Evolutionary conservation across 495 filamentous ascomycete species (phyloP), one percentile per base, ranked within the genome.

Genomic region (Penicillium chermesinum): DNA sequence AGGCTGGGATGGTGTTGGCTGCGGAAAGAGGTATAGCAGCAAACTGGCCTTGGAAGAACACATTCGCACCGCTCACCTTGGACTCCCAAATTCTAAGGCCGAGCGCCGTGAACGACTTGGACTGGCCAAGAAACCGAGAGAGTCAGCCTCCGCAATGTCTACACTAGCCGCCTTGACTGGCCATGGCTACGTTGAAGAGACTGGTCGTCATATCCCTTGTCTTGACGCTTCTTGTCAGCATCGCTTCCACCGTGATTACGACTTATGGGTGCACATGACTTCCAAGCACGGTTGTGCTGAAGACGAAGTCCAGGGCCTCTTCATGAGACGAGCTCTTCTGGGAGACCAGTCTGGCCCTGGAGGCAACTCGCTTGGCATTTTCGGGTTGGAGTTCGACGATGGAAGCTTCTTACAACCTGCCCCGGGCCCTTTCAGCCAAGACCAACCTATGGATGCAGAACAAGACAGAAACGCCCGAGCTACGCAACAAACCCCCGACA

Each of bases 11-110:
- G 78, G 75, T 19, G 62, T 78, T 21, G 87, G 84, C 2, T 96
- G 90, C 55, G 85, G 82, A 0, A 74, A 78, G 41, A 71, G 71
- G 14, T 90, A 89, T 50, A 70, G 72, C 18, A 82, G 81, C 49
- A 91, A 89, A 61, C 69, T 75, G n/a, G 81, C 77, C 40, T 72
- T 96, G 0, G 86, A 90, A 65, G 85, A 89, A 38, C 90, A 96
- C 53, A 75, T 94, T 33, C 82, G 87, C 16, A 87, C 79, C 8
- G 67, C 83, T 0, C 90, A 96, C 62, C 58, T 93, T 30, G 81
- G 82, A 3, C 69, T 81, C 35, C 55, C 54, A 30, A 72, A 70
- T 38, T 55, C 67, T 43, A 73, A 73, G 61, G 70, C 70, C 2
- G 67, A 70, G 38, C 70, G 72, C 10, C 69, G 58, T 40, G 67